phyloP scores from a whole-genome alignment of 2,329 filamentous ascomycete species.

The Ophiocordyceps sinensis region DNA sequence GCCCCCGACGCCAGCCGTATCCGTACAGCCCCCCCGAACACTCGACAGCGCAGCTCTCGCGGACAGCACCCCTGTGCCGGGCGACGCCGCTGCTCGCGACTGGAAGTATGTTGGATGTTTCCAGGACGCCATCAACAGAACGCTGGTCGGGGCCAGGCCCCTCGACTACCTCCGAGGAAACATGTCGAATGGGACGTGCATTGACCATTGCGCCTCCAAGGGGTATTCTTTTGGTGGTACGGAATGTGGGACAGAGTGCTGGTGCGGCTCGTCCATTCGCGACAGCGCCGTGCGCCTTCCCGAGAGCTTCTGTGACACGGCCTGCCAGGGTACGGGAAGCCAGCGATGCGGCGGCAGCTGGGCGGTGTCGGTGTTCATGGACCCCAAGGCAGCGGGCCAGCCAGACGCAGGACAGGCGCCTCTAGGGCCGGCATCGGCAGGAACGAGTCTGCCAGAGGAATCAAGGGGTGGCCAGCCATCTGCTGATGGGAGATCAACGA shows the following conservation, averaged over 20 bases:
- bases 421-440: not conserved
- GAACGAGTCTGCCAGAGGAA: too few species aligned
- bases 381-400: not conserved
- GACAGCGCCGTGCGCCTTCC: slow-evolving; percentile 10
- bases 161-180: slow-evolving; percentile 11
- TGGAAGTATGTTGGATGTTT: slow-evolving; percentile 19
- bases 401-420: not conserved
- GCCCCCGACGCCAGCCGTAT: not conserved
- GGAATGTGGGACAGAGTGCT: slow-evolving; percentile 36
- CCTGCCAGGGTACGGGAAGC: slow-evolving; percentile 7
- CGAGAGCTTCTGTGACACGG: slow-evolving; percentile 9
- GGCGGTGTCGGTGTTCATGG: slow-evolving; percentile 10
- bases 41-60: not conserved
- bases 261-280: slow-evolving; percentile 24
- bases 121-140: slow-evolving; percentile 11
- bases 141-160: slow-evolving; percentile 9
- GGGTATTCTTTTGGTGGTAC: slow-evolving; percentile 31
- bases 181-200: slow-evolving; percentile 35
- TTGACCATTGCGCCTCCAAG: slow-evolving; percentile 27
- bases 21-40: not conserved
- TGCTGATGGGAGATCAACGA: not conserved
- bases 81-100: slow-evolving; percentile 1
- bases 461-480: not conserved
- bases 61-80: not conserved
- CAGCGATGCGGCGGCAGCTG: slow-evolving; percentile 12